Base-by-base conservation (phyloP, 2,329 filamentous ascomycete genomes). In the Phaeoacremonium minimum region DNA sequence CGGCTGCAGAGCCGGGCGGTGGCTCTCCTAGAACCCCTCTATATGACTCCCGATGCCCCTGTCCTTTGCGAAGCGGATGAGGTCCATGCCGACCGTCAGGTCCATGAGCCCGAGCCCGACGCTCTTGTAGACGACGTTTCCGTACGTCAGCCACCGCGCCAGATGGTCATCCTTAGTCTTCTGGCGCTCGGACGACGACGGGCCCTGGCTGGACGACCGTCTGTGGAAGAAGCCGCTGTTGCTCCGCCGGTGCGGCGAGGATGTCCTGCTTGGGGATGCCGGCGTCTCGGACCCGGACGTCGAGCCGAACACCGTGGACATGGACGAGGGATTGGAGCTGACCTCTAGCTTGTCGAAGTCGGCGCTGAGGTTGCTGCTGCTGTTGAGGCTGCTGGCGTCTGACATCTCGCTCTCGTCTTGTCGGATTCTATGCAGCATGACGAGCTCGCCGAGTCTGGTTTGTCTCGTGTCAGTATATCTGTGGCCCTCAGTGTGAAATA, bases 391-490 rank as follows among this genome's bases (percentile, higher is more conserved):
- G 26, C 43, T 40, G 5, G 47, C 35, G 12, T 51, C 48, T 13
- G 53, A 52, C 11, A 56, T 50, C 28, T 58, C 55, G n/a, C n/a
- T n/a, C 38, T 71, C 67, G 34, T 60, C 57, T n/a, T 63, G 49
- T 5, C 54, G 53, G 28, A 71, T 58, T 28, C 63, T 62, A 5
- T 72, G 68, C 18, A 82, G 67, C 73, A 81, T 78, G 11, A 79
- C 74, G 4, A 96, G 66, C 55, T 96, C 90, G 4, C 90, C 91
- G 2, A 96, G 66, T 58, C 74, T 78, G 32, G 22, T 9, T 26
- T 26, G 14, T 11, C 4, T 28, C 6, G 6, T 14, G 19, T 37
- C 22, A 37, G 37, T 15, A 16, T 1, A 7, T 7, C 5, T 2
- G 11, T 15, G 9, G 6, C 13, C 18, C 13, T 18, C 28, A 4